Base-by-base conservation (phyloP, 805 yeast species). In the Zygoascus biomembranicola region DNA sequence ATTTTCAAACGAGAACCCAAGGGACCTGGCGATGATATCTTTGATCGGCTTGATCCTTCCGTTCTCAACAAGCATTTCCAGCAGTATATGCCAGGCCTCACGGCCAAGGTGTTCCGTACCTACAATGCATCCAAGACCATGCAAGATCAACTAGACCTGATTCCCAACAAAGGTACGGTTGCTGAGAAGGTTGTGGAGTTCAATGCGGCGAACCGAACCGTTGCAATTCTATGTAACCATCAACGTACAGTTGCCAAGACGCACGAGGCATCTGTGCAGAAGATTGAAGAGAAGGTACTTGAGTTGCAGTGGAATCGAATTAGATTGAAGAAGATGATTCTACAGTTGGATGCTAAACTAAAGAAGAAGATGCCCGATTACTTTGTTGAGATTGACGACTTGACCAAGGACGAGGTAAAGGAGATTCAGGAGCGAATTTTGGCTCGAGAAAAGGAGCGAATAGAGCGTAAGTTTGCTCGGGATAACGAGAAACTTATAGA, bases 51-150 rank as follows among this genome's bases (percentile, higher is more conserved):
- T 47, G 92, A 85, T 62, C 97, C 97, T 8, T 71, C 86, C 0
- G 72, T 85, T 39, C 75, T 90, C 64, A 90, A 90, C 74, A 87
- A 84, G 67, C 90, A 89, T 66, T 79, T 90, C 64, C 97, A 90
- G 65, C 82, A 78, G 55, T 90, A 90, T 69, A 85, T 90, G 94
- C 82, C 86, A 23, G 98, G 98, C 0, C 76, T 90, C 59, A 90
- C 97, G 0, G 98, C 98, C 4, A 90, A 90, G 69, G 97, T 90
- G 19, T 92, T 90, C 76, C 95, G 98, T 82, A 90, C 98, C 0
- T 90, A 87, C 66, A 90, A 90, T 71, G 98, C 98, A 0, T 87
- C 97, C 1, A 87, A 87, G 68, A 90, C 97, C 1, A 92, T 90
- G 97, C 97, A 90, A 69, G 95, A 90, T 63, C 96, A 89, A 67